phyloP scores from a whole-genome alignment of 2,329 filamentous ascomycete species.

The Paecilomyces niveus region DNA sequence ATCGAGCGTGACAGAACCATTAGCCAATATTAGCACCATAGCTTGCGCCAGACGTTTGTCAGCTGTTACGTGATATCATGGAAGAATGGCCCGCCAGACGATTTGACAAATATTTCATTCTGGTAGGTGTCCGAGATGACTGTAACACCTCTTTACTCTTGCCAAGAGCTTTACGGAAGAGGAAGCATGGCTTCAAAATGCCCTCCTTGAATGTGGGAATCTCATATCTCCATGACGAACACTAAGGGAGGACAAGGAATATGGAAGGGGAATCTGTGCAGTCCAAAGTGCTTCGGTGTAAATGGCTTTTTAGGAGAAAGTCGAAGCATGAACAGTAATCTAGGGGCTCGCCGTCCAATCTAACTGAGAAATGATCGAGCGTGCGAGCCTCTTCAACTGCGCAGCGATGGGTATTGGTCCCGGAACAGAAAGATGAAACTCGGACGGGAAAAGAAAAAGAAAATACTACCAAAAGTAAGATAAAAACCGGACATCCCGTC shows the following conservation, averaged over 20 bases:
- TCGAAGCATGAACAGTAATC: not conserved
- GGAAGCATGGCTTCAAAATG: not conserved
- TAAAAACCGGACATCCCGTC: not conserved
- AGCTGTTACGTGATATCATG: too few species aligned
- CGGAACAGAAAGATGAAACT: not conserved
- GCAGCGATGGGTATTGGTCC: not conserved
- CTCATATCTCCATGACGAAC: not conserved
- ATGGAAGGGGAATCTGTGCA: not conserved
- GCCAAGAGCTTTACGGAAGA: not conserved
- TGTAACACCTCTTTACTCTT: too few species aligned
- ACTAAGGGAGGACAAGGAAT: not conserved
- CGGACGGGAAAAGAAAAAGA: not conserved
- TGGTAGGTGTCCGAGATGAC: too few species aligned
- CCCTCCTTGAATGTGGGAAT: not conserved
- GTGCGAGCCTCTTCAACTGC: not conserved
- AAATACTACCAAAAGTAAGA: not conserved
- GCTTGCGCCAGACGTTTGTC: too few species aligned
- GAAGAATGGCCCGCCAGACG: too few species aligned
- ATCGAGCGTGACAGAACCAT: too few species aligned
- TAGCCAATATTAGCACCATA: too few species aligned
- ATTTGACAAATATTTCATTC: too few species aligned
- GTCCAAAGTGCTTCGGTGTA: not conserved
- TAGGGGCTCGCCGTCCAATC: not conserved
- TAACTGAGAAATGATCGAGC: not conserved
- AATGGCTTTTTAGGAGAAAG: not conserved